These are phyloP conservation scores for Chaetomium sp. DNA, from an alignment of 2,329 filamentous ascomycete genomes.

Conservation along the genomic window DNA sequence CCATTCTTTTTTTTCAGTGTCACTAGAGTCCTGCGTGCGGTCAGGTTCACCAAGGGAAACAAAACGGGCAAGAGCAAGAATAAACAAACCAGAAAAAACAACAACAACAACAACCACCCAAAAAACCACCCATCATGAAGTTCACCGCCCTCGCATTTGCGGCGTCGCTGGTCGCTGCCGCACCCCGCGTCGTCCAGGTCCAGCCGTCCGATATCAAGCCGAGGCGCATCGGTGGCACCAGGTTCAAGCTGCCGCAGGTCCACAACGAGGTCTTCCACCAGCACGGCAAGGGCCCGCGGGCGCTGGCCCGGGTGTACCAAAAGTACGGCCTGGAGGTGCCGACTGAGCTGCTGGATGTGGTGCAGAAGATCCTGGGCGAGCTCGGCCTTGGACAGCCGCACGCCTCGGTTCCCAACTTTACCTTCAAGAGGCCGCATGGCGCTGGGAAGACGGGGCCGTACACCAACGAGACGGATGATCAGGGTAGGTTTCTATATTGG, in stretches of 20 bases:
- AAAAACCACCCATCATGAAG: constrained; percentile 28
- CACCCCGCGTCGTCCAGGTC: constrained; percentile 26
- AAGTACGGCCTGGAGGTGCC: constrained; percentile 34
- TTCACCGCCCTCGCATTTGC: constrained; percentile 29
- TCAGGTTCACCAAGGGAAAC: too few species aligned
- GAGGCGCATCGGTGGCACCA: constrained; percentile 33
- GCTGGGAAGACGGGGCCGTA: constrained; percentile 1
- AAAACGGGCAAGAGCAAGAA: too few species aligned
- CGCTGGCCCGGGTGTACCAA: constrained; percentile 34
- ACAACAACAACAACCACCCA: neutral
- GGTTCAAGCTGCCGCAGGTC: constrained; percentile 35
- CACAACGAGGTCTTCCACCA: constrained; percentile 33
- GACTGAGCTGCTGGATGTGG: constrained; percentile 28
- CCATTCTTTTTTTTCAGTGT: neutral
- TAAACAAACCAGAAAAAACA: too few species aligned
- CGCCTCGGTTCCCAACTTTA: neutral
- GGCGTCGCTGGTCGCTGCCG: constrained; percentile 29
- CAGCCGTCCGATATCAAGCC: constrained; percentile 28
- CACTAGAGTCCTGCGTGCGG: too few species aligned
- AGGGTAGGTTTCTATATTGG: constrained; percentile 12
- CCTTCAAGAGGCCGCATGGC: neutral
- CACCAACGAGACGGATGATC: constrained; percentile 16
- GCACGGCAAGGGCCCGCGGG: constrained; percentile 32
- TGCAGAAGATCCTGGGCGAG: constrained; percentile 31
- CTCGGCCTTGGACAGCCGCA: constrained; percentile 25